Base-by-base conservation (phyloP, 2,329 filamentous ascomycete species). In the Aspergillus novofumigatus region DNA sequence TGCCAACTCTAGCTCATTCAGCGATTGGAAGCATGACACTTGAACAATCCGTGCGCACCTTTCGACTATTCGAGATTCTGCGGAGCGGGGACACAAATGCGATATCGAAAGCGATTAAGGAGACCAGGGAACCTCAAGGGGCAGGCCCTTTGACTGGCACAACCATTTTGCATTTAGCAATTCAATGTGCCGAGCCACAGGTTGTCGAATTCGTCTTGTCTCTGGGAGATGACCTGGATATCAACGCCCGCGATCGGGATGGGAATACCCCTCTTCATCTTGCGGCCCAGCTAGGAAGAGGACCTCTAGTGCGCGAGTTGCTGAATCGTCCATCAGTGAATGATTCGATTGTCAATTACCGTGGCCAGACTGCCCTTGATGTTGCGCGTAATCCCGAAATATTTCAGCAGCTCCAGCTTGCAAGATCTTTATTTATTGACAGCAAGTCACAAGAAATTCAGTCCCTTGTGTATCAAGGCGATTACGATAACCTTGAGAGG, bases 161-260 rank as follows among this genome's bases (percentile, higher is more conserved):
- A 0, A 94, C 91, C 1, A 88, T 97, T 45, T 81, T 99, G 41
- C 93, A 99, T 73, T 81, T 99, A 44, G 92, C 94, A 26, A 91
- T 97, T 48, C 94, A 99, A 75, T 97, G 93, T 75, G 93, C 94
- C 51, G 94, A 97, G 72, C 83, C 89, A 51, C 87, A 91, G 21
- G 92, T 99, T 28, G 89, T 99, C 54, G 92, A 99, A 72, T 97
- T 93, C 68, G 89, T 97, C n/a, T 78, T 99, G 47, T 92, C 91
- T 1, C 81, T 82, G 53, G 80, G 91, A 60, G 85, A 88, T 29
- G 81, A 76, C 45, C 80, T 95, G 54, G 92, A 97, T 69, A 79
- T 97, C 72, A 99, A 97, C 73, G 87, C 89, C 44, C 86, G 90
- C 59, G 94, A 99, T 75, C 89, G 89, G 65, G 93, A 97, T 67